Base-by-base conservation (phyloP, 768 basidiomycete species). In the Mycena vitilis region DNA sequence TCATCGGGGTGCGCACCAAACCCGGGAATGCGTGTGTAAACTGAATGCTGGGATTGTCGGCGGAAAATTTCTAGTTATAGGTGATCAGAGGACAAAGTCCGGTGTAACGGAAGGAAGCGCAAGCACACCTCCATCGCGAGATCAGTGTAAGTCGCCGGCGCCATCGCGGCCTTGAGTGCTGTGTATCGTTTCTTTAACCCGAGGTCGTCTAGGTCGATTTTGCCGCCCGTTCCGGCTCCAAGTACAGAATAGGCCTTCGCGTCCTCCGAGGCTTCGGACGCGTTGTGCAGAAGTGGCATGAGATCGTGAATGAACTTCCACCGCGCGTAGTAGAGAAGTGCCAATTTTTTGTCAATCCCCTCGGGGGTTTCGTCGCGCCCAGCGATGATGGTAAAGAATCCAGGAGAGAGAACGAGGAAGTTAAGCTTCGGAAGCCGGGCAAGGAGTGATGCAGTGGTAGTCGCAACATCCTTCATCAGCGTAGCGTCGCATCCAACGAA, bases 11-110 rank as follows among this genome's bases (percentile, higher is more conserved):
- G 44, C 75, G 74, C 10, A 83, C 82, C 16, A 75, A 49, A 15
- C 83, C 83, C 0, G 83, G 83, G 55, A 72, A 73, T 1, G 73
- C 74, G 67, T 83, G 83, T 0, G 77, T 73, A 74, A 84, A 82
- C 6, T 77, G 74, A 42, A 82, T 48, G 23, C 54, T 67, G 3
- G 80, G 80, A 51, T 81, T 72, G 22, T 73, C 75, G 4, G 75
- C 65, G 1, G 81, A 73, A 55, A 81, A 80, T 62, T 74, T 73
- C 81, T 83, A 57, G 20, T 12, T 5, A 6, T 45, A 42, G 6
- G 9, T 30, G 4, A 45, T 63, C 62, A 63, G n/a, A 13, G 13
- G 25, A 18, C 22, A 9, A 37, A 51, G 36, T 23, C 12, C n/a
- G n/a, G 30, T 30, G 30, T 30, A 30, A 30, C 30, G 5, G 42